Conservation (phyloP, 1,139 yeast genomes). For the Zhuliangozyma blackwelliae region DNA sequence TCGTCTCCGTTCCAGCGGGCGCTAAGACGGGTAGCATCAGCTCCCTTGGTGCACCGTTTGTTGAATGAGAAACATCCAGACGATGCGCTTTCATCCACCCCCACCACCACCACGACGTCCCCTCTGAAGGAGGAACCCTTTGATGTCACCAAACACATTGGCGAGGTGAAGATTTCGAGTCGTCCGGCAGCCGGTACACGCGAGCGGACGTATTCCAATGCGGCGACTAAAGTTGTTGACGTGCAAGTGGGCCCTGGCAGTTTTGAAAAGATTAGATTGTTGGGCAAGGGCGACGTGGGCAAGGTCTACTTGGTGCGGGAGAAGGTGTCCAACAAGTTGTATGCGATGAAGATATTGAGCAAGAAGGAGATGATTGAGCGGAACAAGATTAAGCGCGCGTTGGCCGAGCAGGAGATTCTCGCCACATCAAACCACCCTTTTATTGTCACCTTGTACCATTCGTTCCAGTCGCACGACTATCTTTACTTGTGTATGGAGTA, state of each 20-base stretch:
- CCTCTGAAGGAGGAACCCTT: slow-evolving; percentile 17
- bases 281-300: slow-evolving; percentile 98
- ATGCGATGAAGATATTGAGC: slow-evolving; percentile 88
- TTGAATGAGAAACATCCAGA: slow-evolving; percentile 21
- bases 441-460: slow-evolving; percentile 91
- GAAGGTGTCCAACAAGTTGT: slow-evolving; percentile 65
- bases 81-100: slow-evolving; percentile 1
- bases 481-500: slow-evolving; percentile 97
- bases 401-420: slow-evolving; percentile 94
- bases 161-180: slow-evolving; percentile 43
- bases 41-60: slow-evolving; percentile 55
- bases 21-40: slow-evolving; percentile 75
- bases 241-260: slow-evolving; percentile 83
- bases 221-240: slow-evolving; percentile 67
- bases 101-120: slow-evolving; percentile 4
- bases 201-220: slow-evolving; percentile 65
- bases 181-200: slow-evolving; percentile 51
- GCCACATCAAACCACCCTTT: slow-evolving; percentile 97
- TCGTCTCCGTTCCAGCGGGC: slow-evolving; percentile 46
- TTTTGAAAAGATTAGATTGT: slow-evolving; percentile 79
- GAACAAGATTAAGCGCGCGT: slow-evolving; percentile 87
- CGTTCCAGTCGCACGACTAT: slow-evolving; percentile 91
- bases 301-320: slow-evolving; percentile 90
- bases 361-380: slow-evolving; percentile 94
- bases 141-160: slow-evolving; percentile 49